These are phyloP conservation scores for Cyberlindnera euphorbiae DNA, from an alignment of 805 yeast genomes.

Conservation along the genomic window DNA sequence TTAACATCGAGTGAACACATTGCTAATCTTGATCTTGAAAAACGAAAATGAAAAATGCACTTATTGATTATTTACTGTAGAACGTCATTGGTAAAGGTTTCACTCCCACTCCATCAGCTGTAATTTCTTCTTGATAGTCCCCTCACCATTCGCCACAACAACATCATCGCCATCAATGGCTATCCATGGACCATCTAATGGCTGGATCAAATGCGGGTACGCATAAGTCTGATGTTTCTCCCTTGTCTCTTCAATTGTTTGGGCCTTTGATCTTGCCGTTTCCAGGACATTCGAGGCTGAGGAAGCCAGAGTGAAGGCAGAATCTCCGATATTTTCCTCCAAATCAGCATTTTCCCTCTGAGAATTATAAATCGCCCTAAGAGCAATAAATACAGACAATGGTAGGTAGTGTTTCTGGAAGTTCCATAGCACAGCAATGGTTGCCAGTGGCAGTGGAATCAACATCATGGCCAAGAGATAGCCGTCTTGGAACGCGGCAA, in stretches of 20 bases:
- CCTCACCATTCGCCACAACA: constrained; percentile 42
- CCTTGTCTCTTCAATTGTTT: constrained; percentile 74
- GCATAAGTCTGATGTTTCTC: constrained; percentile 68
- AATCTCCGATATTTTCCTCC: constrained; percentile 21
- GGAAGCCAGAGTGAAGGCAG: constrained; percentile 16
- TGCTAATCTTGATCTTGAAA: no score
- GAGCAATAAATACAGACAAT: constrained; percentile 77
- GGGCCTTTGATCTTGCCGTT: constrained; percentile 14
- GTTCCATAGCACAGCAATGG: constrained; percentile 65
- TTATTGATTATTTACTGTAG: no score
- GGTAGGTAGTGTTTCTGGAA: constrained; percentile 82
- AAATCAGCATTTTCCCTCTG: constrained; percentile 29
- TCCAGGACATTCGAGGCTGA: not conserved
- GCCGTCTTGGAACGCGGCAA: constrained; percentile 74
- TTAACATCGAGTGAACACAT: no score
- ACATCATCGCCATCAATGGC: constrained; percentile 57
- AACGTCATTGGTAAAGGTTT: no score
- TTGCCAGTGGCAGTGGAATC: constrained; percentile 70
- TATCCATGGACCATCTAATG: constrained; percentile 83
- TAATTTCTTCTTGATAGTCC: constrained; percentile 33
- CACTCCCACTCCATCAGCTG: constrained; percentile 41
- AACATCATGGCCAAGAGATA: constrained; percentile 67
- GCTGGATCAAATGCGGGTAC: constrained; percentile 66
- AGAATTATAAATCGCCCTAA: constrained; percentile 63
- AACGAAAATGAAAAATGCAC: no score